Evolutionary conservation across 768 basidiomycete species (phyloP), one percentile per base, ranked within the genome.

Genomic region (Panellus pusillus): DNA sequence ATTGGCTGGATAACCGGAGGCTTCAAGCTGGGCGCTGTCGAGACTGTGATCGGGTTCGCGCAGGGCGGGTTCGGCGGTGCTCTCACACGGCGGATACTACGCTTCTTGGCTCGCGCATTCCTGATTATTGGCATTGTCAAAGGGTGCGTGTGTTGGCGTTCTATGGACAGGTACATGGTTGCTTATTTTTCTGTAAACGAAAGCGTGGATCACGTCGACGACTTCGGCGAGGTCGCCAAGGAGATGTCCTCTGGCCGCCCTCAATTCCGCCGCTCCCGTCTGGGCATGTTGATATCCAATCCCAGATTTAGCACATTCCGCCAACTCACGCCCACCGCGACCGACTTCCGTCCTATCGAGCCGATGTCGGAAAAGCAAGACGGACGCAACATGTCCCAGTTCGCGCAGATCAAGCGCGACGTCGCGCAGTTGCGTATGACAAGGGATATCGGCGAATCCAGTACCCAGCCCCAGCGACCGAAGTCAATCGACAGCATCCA

Each of bases 1-100:
- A 77, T 81, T 9, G 80, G 74, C 15, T 91, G 87, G 88, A 74
- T 90, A 41, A 70, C 77, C n/a, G 70, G 63, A 0, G 87, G 81
- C 3, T 64, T 87, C 50, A 79, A 82, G 62, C 63, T 91, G 20
- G 86, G 87, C 9, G 80, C 80, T 3, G 64, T 84, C 43, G 90
- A 92, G 68, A 81, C 79, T 6, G 66, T 82, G 6, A 62, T 85
- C 9, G 90, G 88, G 1, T 90, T 89, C 59, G 77, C 76, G 3
- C 68, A 71, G 13, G 75, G 73, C 24, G 72, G 73, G 8, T 89
- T 89, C 61, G 79, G 74, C 1, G 60, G 78, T 9, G 69, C 74
- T 1, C 58, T 91, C 13, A 72, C 78, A 9, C 75, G 90, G 35
- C 79, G 89, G 14, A 70, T 83, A 18, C 54, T 92, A 32, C 74